Evolutionary conservation across 2,329 filamentous ascomycete genomes (phyloP), one percentile per base, ranked within the genome.

Genomic region (Hypomyces perniciosus): DNA sequence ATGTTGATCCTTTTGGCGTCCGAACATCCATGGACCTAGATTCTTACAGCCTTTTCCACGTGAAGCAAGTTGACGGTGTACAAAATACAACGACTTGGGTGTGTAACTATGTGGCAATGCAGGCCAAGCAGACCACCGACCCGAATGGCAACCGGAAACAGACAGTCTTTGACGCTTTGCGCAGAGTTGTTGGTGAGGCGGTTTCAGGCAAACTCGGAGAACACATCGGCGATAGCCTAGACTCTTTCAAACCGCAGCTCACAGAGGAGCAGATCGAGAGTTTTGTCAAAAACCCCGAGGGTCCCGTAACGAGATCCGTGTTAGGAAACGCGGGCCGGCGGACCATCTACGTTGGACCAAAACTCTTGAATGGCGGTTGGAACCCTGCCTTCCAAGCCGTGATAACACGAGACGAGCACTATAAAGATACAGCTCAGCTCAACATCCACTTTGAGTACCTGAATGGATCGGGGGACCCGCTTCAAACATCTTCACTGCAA

Each of bases 91-190:
- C 40, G 6, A 42, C 9, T 20, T 10, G 13, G 28, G 28, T 27
- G 6, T 26, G 48, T 10, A 51, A 50, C 37, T 51, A 53, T 27
- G 13, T 51, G n/a, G 26, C 54, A 31, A 13, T 56, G 28, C 33
- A 12, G 9, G 35, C 51, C 34, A 50, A 46, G 39, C 40, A 51
- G 7, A 13, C 33, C 29, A 53, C 41, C 44, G 52, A 54, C 31
- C 39, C 45, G 13, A 54, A 54, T 13, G 28, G 49, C 33, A 54
- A 54, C 29, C 44, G 37, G 28, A 46, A 40, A 8, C n/a, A 43
- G 13, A 45, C 45, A 26, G n/a, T 37, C 6, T 54, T 48, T 27
- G 39, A 52, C 31, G n/a, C 47, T n/a, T 20, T 46, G 8, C 48
- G 52, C 12, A 49, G 31, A 20, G 9, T 44, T 6, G 42, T 44